Conservation (phyloP, 208 protist genomes). For the Trypanosomatidae sp. region DNA sequence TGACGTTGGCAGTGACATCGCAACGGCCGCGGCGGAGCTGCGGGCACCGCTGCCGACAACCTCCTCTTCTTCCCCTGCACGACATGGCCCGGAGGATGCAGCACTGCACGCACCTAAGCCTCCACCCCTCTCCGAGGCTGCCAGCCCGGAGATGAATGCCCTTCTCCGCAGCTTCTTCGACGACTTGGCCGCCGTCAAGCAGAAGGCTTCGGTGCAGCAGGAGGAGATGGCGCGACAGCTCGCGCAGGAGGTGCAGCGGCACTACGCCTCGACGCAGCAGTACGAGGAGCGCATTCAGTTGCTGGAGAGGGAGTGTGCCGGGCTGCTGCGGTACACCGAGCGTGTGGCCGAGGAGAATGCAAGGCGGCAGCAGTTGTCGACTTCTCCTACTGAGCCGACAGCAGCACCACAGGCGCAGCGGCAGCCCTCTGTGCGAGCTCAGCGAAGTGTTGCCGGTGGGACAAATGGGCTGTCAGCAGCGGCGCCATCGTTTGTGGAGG, state of each 20-base stretch:
- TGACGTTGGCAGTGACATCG: no score
- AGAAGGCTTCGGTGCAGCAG: constrained; percentile 26
- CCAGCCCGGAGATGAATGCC: constrained; percentile 33
- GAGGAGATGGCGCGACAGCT: constrained; percentile 60
- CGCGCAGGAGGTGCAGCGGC: constrained; percentile 48
- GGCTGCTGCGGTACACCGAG: constrained; percentile 24
- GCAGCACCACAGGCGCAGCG: no score
- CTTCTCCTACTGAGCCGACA: not conserved
- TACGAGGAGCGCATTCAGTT: constrained; percentile 52
- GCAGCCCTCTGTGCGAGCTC: no score
- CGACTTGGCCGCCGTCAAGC: constrained; percentile 33
- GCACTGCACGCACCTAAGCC: not conserved
- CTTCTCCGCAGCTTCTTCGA: constrained; percentile 43
- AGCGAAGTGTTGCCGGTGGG: no score
- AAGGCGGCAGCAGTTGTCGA: not conserved
- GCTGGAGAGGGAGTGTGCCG: constrained; percentile 42
- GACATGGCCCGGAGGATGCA: constrained; percentile 3
- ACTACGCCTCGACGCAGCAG: constrained; percentile 54
- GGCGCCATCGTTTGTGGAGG: no score
- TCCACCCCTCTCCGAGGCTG: not conserved
- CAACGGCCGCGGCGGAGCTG: constrained; percentile 34
- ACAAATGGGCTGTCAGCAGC: no score
- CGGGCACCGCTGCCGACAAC: constrained; percentile 10
- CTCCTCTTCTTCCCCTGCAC: no score
- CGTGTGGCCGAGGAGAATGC: not conserved